Conservation (phyloP, 345 rosid genomes). For the Rhizophora mangle region DNA sequence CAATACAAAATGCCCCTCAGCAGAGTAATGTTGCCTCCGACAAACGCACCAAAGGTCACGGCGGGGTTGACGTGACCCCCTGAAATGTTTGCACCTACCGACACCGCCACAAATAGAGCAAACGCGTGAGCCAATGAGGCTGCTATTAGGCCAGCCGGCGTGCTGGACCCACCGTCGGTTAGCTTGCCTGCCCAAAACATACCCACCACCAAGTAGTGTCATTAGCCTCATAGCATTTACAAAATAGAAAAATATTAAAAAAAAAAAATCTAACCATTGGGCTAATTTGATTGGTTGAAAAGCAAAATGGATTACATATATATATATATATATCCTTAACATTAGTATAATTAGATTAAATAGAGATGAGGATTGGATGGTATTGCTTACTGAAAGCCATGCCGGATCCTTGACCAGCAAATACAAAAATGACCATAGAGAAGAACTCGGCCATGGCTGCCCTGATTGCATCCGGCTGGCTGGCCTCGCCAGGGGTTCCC, state of each 20-base stretch:
- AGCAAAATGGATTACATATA: too few species aligned
- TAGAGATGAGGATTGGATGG: neutral
- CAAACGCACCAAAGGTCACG: slow-evolving; percentile 24
- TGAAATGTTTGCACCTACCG: slow-evolving; percentile 25
- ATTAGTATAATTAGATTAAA: neutral
- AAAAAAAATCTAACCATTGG: too few species aligned
- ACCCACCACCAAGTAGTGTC: neutral
- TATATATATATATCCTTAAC: neutral
- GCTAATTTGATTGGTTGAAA: too few species aligned
- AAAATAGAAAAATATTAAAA: neutral
- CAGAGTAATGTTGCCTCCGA: slow-evolving; percentile 23
- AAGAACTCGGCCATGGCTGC: slow-evolving; percentile 75
- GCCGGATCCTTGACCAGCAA: slow-evolving; percentile 88
- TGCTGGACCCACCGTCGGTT: slow-evolving; percentile 26
- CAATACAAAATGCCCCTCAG: slow-evolving; percentile 23
- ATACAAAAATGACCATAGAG: slow-evolving; percentile 73
- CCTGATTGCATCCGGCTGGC: slow-evolving; percentile 56
- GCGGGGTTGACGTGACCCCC: slow-evolving; percentile 27
- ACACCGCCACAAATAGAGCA: slow-evolving; percentile 25
- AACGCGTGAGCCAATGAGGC: slow-evolving; percentile 23
- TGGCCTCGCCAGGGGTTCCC: slow-evolving; percentile 60
- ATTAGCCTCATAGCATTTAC: neutral
- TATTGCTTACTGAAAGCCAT: slow-evolving; percentile 66
- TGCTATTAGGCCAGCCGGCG: slow-evolving; percentile 24
- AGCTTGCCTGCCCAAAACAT: slow-evolving; percentile 26